phyloP scores from a whole-genome alignment of 1,139 yeast species.

The Groenewaldozyma sp. region DNA sequence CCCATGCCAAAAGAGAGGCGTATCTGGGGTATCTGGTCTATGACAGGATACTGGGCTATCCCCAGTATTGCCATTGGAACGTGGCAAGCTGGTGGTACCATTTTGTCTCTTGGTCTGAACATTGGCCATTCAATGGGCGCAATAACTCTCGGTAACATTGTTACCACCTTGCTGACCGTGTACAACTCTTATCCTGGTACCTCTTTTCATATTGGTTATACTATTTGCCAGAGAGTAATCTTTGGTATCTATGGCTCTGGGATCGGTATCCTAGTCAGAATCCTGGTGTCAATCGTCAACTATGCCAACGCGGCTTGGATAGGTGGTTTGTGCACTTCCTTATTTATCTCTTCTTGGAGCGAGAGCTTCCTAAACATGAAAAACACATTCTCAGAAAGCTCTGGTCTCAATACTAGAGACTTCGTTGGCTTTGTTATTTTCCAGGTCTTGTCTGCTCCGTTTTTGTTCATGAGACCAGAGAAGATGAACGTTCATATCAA shows the following conservation, averaged over 20 bases:
- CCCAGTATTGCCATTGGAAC: conserved; percentile 17
- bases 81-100: conserved; percentile 23
- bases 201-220: conserved; percentile 27
- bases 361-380: conserved; percentile 21
- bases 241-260: conserved; percentile 26
- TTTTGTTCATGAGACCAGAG: conserved; percentile 24
- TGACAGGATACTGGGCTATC: conserved; percentile 19
- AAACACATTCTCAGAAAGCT: conserved; percentile 27
- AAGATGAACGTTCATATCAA: conserved; percentile 12
- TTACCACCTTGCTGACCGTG: conserved; percentile 17
- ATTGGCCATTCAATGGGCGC: conserved; percentile 32
- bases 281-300: conserved; percentile 26
- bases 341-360: conserved; percentile 22
- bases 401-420: conserved; percentile 26
- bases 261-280: conserved; percentile 21
- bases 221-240: conserved; percentile 22
- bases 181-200: conserved; percentile 25
- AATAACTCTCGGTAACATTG: conserved; percentile 22
- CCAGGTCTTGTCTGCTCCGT: conserved; percentile 22
- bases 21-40: conserved; percentile 19
- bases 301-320: conserved; percentile 26
- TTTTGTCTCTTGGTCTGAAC: conserved; percentile 22
- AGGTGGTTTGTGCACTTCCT: conserved; percentile 26
- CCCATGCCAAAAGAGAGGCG: conserved; percentile 23
- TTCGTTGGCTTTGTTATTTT: conserved; percentile 27